A percentile compares a stretch with the other conserved stretches of the same genome.
phyloP scores from a whole-genome alignment of 768 basidiomycete genomes.

The Cystofilobasidium bisporidii region DNA sequence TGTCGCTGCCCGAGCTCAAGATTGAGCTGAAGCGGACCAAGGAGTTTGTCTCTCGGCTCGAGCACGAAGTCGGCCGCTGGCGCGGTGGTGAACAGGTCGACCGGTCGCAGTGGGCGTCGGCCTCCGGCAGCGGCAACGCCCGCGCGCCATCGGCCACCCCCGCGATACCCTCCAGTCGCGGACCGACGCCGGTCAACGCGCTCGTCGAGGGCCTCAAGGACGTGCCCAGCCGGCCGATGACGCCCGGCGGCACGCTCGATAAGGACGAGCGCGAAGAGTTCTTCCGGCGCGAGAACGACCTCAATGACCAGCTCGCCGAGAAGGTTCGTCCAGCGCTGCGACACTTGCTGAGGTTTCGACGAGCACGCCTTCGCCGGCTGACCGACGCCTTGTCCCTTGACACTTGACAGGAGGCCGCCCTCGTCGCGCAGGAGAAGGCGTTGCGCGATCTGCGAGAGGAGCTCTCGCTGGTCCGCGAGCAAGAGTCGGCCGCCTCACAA shows the following conservation, averaged over 20 bases:
- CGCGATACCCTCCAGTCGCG: conserved; percentile 25
- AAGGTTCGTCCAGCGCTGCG: conserved; percentile 46
- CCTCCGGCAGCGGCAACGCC: conserved; percentile 37
- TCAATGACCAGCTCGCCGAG: conserved; percentile 85
- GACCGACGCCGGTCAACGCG: conserved; percentile 47
- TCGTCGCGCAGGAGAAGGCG: conserved; percentile 71
- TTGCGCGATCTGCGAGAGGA: conserved; percentile 84
- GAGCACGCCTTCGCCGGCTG: too few species aligned
- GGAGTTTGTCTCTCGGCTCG: conserved; percentile 77
- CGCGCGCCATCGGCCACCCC: conserved; percentile 1
- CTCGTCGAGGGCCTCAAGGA: conserved; percentile 64
- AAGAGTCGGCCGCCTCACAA: conserved; percentile 39
- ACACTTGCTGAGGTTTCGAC: too few species aligned
- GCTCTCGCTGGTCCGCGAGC: conserved; percentile 78
- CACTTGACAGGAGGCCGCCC: conserved; percentile 55
- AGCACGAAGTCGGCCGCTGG: conserved; percentile 86
- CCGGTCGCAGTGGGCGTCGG: conserved; percentile 65
- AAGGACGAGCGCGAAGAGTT: conserved; percentile 98
- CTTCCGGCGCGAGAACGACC: conserved; percentile 87
- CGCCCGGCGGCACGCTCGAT: conserved; percentile 76
- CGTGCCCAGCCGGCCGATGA: conserved; percentile 75
- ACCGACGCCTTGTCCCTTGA: not conserved
- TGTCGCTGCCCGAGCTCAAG: conserved; percentile 89
- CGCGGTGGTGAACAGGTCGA: conserved; percentile 76
- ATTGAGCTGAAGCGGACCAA: conserved; percentile 78